Conservation (phyloP, 2,329 filamentous ascomycete species). For the Colletotrichum sidae region DNA sequence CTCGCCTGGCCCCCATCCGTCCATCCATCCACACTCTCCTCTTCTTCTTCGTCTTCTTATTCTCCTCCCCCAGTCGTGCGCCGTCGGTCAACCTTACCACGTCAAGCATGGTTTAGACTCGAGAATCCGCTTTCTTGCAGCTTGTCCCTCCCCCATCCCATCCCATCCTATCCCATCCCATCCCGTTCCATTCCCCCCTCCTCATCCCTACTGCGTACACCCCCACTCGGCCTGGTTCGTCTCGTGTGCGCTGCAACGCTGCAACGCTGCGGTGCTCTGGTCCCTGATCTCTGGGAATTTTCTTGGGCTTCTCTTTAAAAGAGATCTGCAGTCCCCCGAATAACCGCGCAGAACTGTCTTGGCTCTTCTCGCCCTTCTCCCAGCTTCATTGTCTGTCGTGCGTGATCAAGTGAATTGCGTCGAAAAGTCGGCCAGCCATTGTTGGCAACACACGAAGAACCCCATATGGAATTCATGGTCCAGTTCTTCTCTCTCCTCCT, state of each 20-base stretch:
- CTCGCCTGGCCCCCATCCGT: too few relatives aligned
- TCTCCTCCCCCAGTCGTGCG: slow-evolving; percentile 17
- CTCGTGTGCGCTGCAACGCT: slow-evolving; percentile 21
- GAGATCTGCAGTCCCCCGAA: slow-evolving; percentile 27
- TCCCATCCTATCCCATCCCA: not conserved
- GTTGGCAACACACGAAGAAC: slow-evolving; percentile 7
- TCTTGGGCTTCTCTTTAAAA: slow-evolving; percentile 18
- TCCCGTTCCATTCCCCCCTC: slow-evolving; percentile 1
- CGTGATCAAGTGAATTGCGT: not conserved
- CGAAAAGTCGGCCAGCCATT: not conserved
- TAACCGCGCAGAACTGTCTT: not conserved
- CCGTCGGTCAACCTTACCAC: slow-evolving; percentile 1
- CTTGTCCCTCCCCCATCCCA: slow-evolving; percentile 4
- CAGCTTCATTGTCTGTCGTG: not conserved
- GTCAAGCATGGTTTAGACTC: slow-evolving; percentile 10
- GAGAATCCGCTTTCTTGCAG: slow-evolving; percentile 31
- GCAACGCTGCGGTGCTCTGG: slow-evolving; percentile 33
- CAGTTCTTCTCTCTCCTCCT: slow-evolving; percentile 43
- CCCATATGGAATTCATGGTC: slow-evolving; percentile 43
- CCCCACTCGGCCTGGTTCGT: not conserved
- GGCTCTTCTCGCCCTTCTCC: slow-evolving; percentile 8
- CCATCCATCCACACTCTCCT: too few relatives aligned
- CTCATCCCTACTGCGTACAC: slow-evolving; percentile 12
- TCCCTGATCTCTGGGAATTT: slow-evolving; percentile 34
- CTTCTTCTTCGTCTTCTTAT: not conserved